Percentiles rank a stretch among this genome's conserved stretches.
These are phyloP conservation scores for Dalbergia oliveri DNA, from an alignment of 306 rosid species.

Conservation along the genomic window DNA sequence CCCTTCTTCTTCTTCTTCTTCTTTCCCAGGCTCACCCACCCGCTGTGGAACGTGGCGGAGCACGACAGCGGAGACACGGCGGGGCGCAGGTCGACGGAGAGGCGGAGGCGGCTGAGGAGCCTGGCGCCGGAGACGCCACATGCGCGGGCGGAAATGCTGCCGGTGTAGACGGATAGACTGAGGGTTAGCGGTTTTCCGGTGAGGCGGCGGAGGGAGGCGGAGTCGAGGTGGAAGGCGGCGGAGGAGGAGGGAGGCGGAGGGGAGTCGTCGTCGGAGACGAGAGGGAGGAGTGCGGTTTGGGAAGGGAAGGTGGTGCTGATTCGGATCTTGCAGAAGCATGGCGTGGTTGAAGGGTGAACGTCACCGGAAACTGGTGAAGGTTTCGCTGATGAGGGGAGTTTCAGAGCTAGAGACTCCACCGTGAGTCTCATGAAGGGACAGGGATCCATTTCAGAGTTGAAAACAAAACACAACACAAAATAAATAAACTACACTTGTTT, in stretches of 20 bases:
- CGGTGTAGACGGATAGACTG: slow-evolving; percentile 70
- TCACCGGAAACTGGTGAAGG: slow-evolving; percentile 58
- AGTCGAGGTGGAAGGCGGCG: slow-evolving; percentile 70
- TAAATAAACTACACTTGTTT: neutral
- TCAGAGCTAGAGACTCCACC: slow-evolving; percentile 72
- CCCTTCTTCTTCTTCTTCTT: slow-evolving; percentile 6
- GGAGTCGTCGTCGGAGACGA: slow-evolving; percentile 55
- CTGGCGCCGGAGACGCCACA: slow-evolving; percentile 69
- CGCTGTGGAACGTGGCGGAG: slow-evolving; percentile 61
- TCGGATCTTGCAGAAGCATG: slow-evolving; percentile 79
- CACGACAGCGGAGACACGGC: slow-evolving; percentile 24
- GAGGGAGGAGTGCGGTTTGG: slow-evolving; percentile 72
- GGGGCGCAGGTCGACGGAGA: slow-evolving; percentile 50
- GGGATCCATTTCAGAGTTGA: slow-evolving; percentile 68
- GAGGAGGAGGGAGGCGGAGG: slow-evolving; percentile 58
- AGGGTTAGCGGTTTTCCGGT: slow-evolving; percentile 56
- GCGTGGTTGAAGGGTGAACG: slow-evolving; percentile 85
- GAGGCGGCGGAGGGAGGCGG: slow-evolving; percentile 61
- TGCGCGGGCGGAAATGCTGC: slow-evolving; percentile 69
- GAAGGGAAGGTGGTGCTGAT: slow-evolving; percentile 62
- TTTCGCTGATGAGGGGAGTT: slow-evolving; percentile 67
- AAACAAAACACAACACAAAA: neutral
- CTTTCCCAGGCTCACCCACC: slow-evolving; percentile 76
- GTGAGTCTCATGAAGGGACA: slow-evolving; percentile 80
- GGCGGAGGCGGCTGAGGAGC: slow-evolving; percentile 69